Evolutionary conservation across 139 green algal species (phyloP), one percentile per base, ranked within the genome.

Genomic region (Marvania coccoides): DNA sequence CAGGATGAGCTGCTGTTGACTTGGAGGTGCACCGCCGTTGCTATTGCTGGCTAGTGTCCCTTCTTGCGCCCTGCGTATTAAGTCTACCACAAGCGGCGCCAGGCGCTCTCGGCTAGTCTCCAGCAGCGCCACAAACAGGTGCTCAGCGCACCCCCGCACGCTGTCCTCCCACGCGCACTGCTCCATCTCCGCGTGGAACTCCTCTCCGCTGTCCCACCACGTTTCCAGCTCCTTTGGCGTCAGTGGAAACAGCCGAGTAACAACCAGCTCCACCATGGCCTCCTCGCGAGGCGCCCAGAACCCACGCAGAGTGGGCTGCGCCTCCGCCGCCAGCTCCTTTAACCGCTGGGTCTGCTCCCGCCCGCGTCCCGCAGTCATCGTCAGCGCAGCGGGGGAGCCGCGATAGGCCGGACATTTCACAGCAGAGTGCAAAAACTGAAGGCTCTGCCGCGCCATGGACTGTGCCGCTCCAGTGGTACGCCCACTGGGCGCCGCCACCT

Each of bases 101-200:
- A 91, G 40, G 14, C 46, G 45, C 30, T 82, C 74, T 14, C 83
- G 70, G 69, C 88, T 58, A 1, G 38, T 69, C 79, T 81, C 73
- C 6, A 91, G 77, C n/a, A 91, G 63, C 19, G 56, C 72, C 23
- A 81, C 47, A 68, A 79, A 80, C 13, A 89, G 74, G 33, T 74
- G 71, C 62, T 95, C 85, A 1, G 88, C 87, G 64, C 83, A 88
- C 29, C 76, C 71, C 12, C 83, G 77, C 34, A 87, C 45, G 40
- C 71, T 71, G 24, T 95, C 88, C 68, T 85, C 40, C 74, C 73
- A 88, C 3, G 67, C 69, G 10, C 65, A 70, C 29, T 68, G 61
- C 39, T 85, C 78, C 14, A 81, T 59, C 31, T 84, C 66, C 35
- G 91, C 80, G 47, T 88, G 75, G 61, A 88, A 96, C 23, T 72